These are phyloP conservation scores for Aspergillus carlsbadensis DNA, from an alignment of 495 filamentous ascomycete species.

Conservation along the genomic window DNA sequence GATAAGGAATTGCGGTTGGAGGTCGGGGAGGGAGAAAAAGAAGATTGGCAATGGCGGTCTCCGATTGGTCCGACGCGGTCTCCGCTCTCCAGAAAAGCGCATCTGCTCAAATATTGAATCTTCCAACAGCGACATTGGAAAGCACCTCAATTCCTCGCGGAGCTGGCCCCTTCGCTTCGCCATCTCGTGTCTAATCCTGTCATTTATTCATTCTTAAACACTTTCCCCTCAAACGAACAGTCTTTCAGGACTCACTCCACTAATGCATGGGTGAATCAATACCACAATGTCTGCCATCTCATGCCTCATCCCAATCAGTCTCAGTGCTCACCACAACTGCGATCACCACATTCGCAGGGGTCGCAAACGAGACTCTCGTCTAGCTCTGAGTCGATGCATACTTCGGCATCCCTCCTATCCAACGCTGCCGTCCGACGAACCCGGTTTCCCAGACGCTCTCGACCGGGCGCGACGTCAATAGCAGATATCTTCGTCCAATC, in stretches of 20 bases:
- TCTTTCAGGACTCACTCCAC: slow-evolving; percentile 26
- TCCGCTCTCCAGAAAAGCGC: slow-evolving; percentile 39
- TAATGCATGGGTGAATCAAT: slow-evolving; percentile 44
- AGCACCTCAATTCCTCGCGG: slow-evolving; percentile 17
- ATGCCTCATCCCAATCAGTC: slow-evolving; percentile 61
- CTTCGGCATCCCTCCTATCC: slow-evolving; percentile 23
- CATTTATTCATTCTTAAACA: neutral
- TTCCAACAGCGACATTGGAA: slow-evolving; percentile 13
- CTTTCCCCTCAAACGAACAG: slow-evolving; percentile 9
- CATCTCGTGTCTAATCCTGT: neutral
- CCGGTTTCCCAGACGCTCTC: slow-evolving; percentile 37
- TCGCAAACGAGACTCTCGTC: slow-evolving; percentile 39
- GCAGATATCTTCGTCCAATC: slow-evolving; percentile 62
- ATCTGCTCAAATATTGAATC: slow-evolving; percentile 15
- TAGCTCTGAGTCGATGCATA: slow-evolving; percentile 33
- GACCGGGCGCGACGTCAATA: slow-evolving; percentile 42
- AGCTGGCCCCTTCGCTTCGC: slow-evolving; percentile 10
- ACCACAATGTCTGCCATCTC: slow-evolving; percentile 62
- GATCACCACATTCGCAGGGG: slow-evolving; percentile 46
- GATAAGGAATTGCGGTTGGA: slow-evolving; percentile 1
- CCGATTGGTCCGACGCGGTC: slow-evolving; percentile 41
- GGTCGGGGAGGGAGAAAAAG: slow-evolving; percentile 33
- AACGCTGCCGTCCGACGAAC: slow-evolving; percentile 36
- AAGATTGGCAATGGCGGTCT: slow-evolving; percentile 34
- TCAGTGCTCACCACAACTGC: slow-evolving; percentile 52